These are phyloP conservation scores for Geotrichum klebahnii DNA, from an alignment of 1,139 yeast species.

Conservation along the genomic window DNA sequence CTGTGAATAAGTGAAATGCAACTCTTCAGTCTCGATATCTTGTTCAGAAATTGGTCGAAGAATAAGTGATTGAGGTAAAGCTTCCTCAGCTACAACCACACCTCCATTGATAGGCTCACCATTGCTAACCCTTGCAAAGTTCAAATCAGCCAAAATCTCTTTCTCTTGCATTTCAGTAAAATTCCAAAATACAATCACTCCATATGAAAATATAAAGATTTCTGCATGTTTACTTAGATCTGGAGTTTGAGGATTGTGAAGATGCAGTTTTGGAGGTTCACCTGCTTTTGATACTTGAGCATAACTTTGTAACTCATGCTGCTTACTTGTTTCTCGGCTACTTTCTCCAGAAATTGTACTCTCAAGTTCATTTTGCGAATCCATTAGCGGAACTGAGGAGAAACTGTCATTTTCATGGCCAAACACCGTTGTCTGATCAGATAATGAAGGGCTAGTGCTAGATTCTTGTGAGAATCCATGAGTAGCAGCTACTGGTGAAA, in stretches of 20 bases:
- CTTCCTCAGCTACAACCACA: slow-evolving; percentile 5
- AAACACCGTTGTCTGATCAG: too few species aligned
- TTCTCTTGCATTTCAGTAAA: slow-evolving; percentile 89
- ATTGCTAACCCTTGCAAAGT: slow-evolving; percentile 52
- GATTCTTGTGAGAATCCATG: not conserved
- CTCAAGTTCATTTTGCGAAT: not conserved
- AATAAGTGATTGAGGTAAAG: slow-evolving; percentile 42
- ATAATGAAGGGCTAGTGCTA: not conserved
- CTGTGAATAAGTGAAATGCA: slow-evolving; percentile 84
- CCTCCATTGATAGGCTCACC: slow-evolving; percentile 19
- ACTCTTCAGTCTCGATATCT: slow-evolving; percentile 91
- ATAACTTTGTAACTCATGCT: too few species aligned
- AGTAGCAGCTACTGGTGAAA: slow-evolving; percentile 41
- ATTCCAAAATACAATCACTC: slow-evolving; percentile 96
- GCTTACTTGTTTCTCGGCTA: too few species aligned
- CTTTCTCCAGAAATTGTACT: too few species aligned
- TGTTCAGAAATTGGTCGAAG: slow-evolving; percentile 78
- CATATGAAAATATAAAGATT: slow-evolving; percentile 82
- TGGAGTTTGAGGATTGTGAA: slow-evolving; percentile 6
- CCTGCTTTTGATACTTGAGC: not conserved
- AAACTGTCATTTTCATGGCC: not conserved
- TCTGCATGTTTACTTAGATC: slow-evolving; percentile 65
- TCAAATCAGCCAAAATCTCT: slow-evolving; percentile 85
- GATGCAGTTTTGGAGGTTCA: not conserved
- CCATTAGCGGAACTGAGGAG: not conserved